Percentiles rank a stretch among this genome's conserved stretches.
Conservation (phyloP, 208 protist species). For the Crithidia fasciculata region DNA sequence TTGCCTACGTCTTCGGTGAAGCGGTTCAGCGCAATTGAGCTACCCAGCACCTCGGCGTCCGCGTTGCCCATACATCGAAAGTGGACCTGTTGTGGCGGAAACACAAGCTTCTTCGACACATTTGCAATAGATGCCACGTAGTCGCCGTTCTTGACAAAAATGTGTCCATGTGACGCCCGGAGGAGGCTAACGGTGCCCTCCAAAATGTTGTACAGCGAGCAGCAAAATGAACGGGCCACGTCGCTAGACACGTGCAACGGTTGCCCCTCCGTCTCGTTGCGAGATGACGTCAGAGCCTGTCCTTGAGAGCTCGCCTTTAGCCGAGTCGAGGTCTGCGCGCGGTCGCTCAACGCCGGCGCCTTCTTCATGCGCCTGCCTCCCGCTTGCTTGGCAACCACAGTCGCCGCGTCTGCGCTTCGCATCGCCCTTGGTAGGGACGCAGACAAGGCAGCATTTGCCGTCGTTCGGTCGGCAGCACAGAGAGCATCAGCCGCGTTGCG, state of each 20-base stretch:
- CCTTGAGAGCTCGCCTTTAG: not conserved
- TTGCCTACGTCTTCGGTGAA: constrained; percentile 44
- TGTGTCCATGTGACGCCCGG: constrained; percentile 60
- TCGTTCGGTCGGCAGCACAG: not conserved
- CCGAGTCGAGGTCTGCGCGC: not conserved
- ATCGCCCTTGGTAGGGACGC: not conserved
- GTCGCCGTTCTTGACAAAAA: constrained; percentile 77
- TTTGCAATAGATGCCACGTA: constrained; percentile 89
- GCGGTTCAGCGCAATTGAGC: constrained; percentile 85
- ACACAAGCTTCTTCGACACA: constrained; percentile 62
- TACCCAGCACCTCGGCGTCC: constrained; percentile 82
- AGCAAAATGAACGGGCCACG: constrained; percentile 61
- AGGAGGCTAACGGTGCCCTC: constrained; percentile 60
- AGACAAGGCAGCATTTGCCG: not conserved
- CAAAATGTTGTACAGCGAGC: constrained; percentile 82
- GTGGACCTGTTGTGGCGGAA: constrained; percentile 78
- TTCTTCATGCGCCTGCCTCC: not conserved
- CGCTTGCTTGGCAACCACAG: not conserved
- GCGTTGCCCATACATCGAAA: constrained; percentile 71
- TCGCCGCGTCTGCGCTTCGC: not conserved
- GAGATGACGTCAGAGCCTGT: not conserved
- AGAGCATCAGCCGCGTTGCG: constrained; percentile 36
- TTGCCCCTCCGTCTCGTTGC: not conserved
- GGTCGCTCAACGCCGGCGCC: not conserved
- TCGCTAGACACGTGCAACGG: constrained; percentile 65